phyloP scores from a whole-genome alignment of 2,329 filamentous ascomycete species.

The Dactylellina haptotyla region DNA sequence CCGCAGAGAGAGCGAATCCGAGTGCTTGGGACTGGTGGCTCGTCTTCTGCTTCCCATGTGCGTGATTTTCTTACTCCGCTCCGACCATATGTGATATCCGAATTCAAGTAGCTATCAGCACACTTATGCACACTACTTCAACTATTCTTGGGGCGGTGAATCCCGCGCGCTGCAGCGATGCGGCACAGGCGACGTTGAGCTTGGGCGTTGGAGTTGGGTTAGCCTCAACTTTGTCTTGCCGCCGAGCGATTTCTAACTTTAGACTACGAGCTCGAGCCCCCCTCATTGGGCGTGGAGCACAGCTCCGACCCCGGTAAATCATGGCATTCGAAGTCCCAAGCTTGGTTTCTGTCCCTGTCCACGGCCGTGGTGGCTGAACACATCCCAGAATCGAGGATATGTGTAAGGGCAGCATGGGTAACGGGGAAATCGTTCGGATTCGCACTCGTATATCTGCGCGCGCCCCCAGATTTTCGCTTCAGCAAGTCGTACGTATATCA shows the following conservation, averaged over 20 bases:
- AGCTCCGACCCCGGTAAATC: background rate
- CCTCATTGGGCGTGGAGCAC: conserved; percentile 8
- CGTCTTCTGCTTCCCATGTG: conserved; percentile 11
- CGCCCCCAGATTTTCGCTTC: conserved; percentile 52
- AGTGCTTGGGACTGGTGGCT: conserved; percentile 3
- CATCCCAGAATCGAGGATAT: conserved; percentile 7
- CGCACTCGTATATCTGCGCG: conserved; percentile 46
- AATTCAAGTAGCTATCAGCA: conserved; percentile 11
- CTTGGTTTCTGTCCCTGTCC: background rate
- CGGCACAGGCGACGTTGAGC: conserved; percentile 41
- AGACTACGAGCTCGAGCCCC: conserved; percentile 6
- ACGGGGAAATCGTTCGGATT: conserved; percentile 35
- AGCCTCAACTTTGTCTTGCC: conserved; percentile 38
- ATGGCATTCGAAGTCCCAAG: background rate
- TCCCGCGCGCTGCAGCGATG: conserved; percentile 30
- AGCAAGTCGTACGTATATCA: conserved; percentile 51
- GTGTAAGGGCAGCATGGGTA: conserved; percentile 11
- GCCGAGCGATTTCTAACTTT: conserved; percentile 46
- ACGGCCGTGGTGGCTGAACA: background rate
- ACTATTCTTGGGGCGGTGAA: conserved; percentile 28
- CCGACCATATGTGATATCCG: conserved; percentile 25
- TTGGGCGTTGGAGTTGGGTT: conserved; percentile 31
- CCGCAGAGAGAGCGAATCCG: conserved; percentile 16
- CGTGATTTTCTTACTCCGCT: conserved; percentile 24
- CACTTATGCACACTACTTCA: conserved; percentile 14